Conservation (phyloP, 306 rosid species). For the Potentilla sterilis region DNA sequence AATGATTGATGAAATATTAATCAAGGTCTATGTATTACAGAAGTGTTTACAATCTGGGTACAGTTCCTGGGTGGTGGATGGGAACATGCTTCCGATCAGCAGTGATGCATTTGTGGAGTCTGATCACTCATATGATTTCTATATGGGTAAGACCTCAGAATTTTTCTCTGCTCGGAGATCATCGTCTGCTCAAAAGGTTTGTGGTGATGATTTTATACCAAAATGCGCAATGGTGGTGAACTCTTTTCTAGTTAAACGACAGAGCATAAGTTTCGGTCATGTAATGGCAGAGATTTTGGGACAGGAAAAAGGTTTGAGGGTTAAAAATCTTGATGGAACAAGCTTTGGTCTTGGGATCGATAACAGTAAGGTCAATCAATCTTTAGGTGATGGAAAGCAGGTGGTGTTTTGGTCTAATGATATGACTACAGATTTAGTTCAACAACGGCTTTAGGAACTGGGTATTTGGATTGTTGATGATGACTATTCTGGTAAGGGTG, state of each 20-base stretch:
- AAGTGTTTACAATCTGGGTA: constrained; percentile 54
- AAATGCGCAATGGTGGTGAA: constrained; percentile 37
- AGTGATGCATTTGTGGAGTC: constrained; percentile 35
- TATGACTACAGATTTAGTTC: constrained; percentile 38
- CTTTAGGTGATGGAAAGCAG: constrained; percentile 47
- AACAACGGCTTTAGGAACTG: constrained; percentile 55
- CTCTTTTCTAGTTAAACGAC: constrained; percentile 38
- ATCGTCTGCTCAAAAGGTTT: constrained; percentile 44
- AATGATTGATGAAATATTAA: constrained; percentile 42
- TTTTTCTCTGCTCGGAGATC: constrained; percentile 56
- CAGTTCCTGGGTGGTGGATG: constrained; percentile 58
- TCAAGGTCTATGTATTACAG: constrained; percentile 46
- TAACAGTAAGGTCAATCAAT: constrained; percentile 28
- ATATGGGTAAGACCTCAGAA: constrained; percentile 45
- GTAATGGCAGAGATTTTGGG: constrained; percentile 35
- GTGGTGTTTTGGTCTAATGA: constrained; percentile 60
- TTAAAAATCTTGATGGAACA: constrained; percentile 34
- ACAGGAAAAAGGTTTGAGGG: constrained; percentile 27
- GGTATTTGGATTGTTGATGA: constrained; percentile 62
- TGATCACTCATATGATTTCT: constrained; percentile 39
- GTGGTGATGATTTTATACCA: constrained; percentile 38
- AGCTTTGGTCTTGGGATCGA: constrained; percentile 39
- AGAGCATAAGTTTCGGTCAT: constrained; percentile 39
- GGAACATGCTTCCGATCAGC: constrained; percentile 53
- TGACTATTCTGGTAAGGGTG: constrained; percentile 77